Base-by-base conservation (phyloP, 2,329 filamentous ascomycete species). In the Phaeomoniella chlamydospora region DNA sequence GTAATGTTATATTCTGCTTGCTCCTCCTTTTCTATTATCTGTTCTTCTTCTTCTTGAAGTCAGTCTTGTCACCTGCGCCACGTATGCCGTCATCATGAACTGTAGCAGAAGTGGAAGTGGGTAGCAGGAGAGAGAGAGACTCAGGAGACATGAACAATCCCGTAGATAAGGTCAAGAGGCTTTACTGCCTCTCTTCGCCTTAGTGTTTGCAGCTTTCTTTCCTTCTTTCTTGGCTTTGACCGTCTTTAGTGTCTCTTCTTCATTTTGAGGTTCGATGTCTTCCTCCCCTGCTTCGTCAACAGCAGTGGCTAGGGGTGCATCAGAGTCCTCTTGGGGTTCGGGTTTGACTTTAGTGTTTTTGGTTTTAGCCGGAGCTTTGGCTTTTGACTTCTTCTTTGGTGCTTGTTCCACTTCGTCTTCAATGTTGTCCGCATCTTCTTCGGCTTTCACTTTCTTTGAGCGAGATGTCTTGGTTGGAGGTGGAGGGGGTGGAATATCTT, bases 311-410 rank as follows among this genome's bases (percentile, higher is more conserved):
- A 17, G 30, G 6, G 30, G 30, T 9, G 15, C 12, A 15, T 34
- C 18, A 9, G 32, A 17, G 16, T 16, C 11, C 4, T 16, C 14
- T 39, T 39, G 31, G 37, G 29, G 18, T 42, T 40, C 30, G 33
- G 34, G n/a, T 19, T 32, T 47, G 44, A 22, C 44, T 45, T 40
- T 42, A 47, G 40, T 51, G 26, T 40, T 42, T 33, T 37, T 32
- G 15, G 11, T 42, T 32, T 39, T 43, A 38, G 26, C 43, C 41
- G 58, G 55, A 72, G 70, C 35, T 32, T 49, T 46, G 12, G 45
- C 42, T 16, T 49, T 33, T 29, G 43, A 41, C 29, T 51, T 43
- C n/a, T 34, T 34, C 33, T 32, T 32, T 15, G 13, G 13, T 32
- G 13, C 5, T 5, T 9, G 30, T 10, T 10, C 22, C 10, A n/a